Evolutionary conservation across 345 rosid species (phyloP).

Genomic region (Brassica cretica): DNA sequence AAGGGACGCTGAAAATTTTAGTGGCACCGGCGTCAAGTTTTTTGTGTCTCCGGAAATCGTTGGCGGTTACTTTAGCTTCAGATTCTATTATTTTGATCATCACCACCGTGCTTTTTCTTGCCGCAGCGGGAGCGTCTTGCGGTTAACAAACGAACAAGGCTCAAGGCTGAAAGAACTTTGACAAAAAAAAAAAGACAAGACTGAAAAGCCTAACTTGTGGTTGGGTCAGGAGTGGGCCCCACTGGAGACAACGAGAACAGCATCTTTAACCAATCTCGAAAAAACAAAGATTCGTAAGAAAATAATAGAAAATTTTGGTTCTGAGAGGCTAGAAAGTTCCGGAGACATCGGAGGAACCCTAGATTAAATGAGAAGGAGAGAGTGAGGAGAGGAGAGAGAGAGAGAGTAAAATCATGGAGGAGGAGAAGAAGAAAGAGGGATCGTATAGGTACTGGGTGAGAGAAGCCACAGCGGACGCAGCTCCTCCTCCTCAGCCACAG

Average conservation of each 20-base stretch:
- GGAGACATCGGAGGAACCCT: conserved; percentile 43
- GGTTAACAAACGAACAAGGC: no score
- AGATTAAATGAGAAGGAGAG: conserved; percentile 27
- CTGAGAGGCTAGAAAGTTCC: conserved; percentile 34
- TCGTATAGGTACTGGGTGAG: conserved; percentile 91
- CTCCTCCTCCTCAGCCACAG: conserved; percentile 73
- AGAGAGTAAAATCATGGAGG: conserved; percentile 37
- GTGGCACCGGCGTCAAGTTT: no score
- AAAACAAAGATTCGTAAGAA: neutral
- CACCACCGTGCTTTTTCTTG: no score
- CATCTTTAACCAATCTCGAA: neutral
- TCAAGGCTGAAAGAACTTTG: neutral
- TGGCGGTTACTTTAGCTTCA: no score
- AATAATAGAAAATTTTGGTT: conserved; percentile 32
- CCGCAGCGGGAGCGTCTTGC: no score
- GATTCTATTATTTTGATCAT: no score
- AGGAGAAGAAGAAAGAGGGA: conserved; percentile 42
- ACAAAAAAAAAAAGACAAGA: neutral
- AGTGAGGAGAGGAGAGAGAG: neutral
- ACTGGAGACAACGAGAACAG: neutral
- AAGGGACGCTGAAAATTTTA: no score
- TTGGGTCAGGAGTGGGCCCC: conserved; percentile 34
- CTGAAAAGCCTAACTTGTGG: neutral
- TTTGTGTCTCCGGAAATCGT: no score
- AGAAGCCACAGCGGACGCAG: conserved; percentile 67